phyloP scores from a whole-genome alignment of 768 basidiomycete genomes.

The Serendipita sp. region DNA sequence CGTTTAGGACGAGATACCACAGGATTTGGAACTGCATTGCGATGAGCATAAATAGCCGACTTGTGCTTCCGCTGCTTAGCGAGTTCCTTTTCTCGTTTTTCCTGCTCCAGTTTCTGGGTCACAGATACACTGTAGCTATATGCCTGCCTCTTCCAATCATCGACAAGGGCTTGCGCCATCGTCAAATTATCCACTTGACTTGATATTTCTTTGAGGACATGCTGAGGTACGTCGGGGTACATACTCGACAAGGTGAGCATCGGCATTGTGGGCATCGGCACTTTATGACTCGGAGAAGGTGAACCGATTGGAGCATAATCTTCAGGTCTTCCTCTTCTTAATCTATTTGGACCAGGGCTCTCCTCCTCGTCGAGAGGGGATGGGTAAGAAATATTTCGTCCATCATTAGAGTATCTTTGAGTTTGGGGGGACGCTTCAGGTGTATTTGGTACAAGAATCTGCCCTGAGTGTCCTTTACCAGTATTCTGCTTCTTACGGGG shows the following conservation, averaged over 20 bases:
- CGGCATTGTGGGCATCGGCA: neutral
- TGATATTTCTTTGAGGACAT: neutral
- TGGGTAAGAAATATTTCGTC: neutral
- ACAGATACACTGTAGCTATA: neutral
- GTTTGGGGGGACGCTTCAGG: neutral
- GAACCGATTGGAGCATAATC: neutral
- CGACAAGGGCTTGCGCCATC: neutral
- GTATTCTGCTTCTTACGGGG: constrained; percentile 1
- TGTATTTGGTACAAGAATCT: neutral
- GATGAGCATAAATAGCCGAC: constrained; percentile 9
- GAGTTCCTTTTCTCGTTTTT: neutral
- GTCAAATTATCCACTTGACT: neutral
- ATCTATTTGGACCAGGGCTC: neutral
- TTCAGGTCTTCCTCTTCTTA: neutral
- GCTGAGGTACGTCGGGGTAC: neutral
- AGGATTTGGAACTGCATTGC: neutral
- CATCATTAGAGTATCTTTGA: neutral
- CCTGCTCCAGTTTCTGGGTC: neutral
- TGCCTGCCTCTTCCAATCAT: neutral
- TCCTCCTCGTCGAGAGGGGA: constrained; percentile 1
- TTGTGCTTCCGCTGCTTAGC: neutral
- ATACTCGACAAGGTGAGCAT: neutral
- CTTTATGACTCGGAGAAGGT: neutral
- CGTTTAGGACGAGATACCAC: neutral
- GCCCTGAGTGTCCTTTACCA: neutral